Evolutionary conservation across 208 protist genomes (phyloP), one percentile per base, ranked within the genome.

Genomic region (Trypanosoma scelopori): DNA sequence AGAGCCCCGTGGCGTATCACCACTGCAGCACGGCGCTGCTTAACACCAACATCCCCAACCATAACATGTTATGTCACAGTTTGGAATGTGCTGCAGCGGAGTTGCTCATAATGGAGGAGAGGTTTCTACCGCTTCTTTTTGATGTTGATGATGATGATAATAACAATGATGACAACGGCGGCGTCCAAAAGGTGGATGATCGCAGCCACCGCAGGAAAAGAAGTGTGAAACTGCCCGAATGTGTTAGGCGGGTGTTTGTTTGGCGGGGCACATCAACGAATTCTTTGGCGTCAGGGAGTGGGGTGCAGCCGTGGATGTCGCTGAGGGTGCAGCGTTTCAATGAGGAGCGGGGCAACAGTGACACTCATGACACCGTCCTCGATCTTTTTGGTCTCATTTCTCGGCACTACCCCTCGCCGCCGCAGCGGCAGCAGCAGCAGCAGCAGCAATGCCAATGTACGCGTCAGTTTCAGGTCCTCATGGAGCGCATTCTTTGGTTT

Each of bases 41-140:
- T 51, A 85, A 89, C 76, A 89, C 83, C 0, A 85, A 85, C 49
- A 57, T 89, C 35, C 50, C 65, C 5, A 89, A 68, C 55, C 81
- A 85, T 46, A 32, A 53, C 35, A 85, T 84, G 78, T 65, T 85
- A 6, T 83, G 55, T 57, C 77, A 84, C 57, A 66, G 73, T 27
- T 45, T 89, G 5, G 66, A 75, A 43, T 83, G 77, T 55, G 42
- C 69, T 0, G 69, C 66, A 13, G 59, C 76, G 42, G 50, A 65
- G 20, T 59, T 82, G 50, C 15, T 85, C 1, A 50, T 89, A 39
- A 37, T 85, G 15, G 79, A 85, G 35, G 66, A 65, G 18, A 45
- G 39, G 27, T 85, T 70, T 51, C 60, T 79, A 13, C 71, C 73
- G 3, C 65, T 89, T 16, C 72, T 89, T 18, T 89, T 89, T 53